Conservation (phyloP, 768 basidiomycete genomes). For the Trametes meyenii region DNA sequence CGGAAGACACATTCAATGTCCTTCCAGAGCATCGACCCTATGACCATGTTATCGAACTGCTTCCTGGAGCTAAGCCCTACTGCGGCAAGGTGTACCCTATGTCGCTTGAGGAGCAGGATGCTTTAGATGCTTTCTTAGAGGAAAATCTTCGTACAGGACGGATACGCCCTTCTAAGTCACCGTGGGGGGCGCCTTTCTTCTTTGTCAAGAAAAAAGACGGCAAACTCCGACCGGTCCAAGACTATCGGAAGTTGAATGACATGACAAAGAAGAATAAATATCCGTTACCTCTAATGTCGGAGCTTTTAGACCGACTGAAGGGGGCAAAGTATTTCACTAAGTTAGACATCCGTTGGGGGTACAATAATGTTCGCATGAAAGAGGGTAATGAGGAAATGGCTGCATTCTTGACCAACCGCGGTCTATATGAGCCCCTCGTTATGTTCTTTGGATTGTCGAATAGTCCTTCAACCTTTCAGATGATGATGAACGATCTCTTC, state of each 20-base stretch:
- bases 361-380: conserved; percentile 38
- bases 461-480: conserved; percentile 38
- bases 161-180: conserved; percentile 27
- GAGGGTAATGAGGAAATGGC: conserved; percentile 46
- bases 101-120: conserved; percentile 13
- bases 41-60: conserved; percentile 25
- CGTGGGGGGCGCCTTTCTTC: conserved; percentile 32
- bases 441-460: conserved; percentile 43
- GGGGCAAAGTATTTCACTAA: conserved; percentile 32
- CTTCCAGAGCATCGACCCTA: conserved; percentile 22
- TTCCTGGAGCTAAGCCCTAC: conserved; percentile 11
- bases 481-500: conserved; percentile 35
- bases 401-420: conserved; percentile 39
- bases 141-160: conserved; percentile 27
- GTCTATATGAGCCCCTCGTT: conserved; percentile 41
- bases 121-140: conserved; percentile 26
- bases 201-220: conserved; percentile 37
- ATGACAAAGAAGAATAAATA: conserved; percentile 40
- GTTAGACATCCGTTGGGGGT: conserved; percentile 28
- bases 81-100: conserved; percentile 27
- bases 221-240: conserved; percentile 25
- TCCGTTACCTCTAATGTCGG: conserved; percentile 38
- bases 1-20: not conserved
- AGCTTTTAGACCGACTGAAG: conserved; percentile 29
- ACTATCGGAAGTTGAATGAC: conserved; percentile 36